These are phyloP conservation scores for Berberis vulgaris DNA, from an alignment of 164 flowering plant genomes.

Conservation along the genomic window DNA sequence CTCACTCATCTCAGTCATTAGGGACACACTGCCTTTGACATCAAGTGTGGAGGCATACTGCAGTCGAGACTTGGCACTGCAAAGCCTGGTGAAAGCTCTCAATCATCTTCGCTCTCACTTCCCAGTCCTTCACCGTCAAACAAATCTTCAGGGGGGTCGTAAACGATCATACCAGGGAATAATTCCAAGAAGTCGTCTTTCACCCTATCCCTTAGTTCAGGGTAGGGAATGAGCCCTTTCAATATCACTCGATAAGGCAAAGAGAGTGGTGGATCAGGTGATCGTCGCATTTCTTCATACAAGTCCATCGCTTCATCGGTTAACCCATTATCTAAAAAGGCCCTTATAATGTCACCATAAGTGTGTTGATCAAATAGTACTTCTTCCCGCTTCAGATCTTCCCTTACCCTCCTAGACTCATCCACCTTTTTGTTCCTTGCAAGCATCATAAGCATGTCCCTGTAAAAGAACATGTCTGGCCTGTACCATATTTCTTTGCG, in stretches of 20 bases:
- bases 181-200: slow-evolving; percentile 86
- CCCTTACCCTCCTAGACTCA: slow-evolving; percentile 62
- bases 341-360: slow-evolving; percentile 75
- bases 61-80: not conserved
- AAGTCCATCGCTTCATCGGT: slow-evolving; percentile 70
- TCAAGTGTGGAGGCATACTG: not conserved
- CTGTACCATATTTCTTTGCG: slow-evolving; percentile 92
- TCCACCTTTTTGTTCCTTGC: slow-evolving; percentile 71
- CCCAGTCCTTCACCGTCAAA: slow-evolving; percentile 38
- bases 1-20: too few species aligned
- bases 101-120: slow-evolving; percentile 36
- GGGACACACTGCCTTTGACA: not conserved
- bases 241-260: slow-evolving; percentile 81
- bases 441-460: slow-evolving; percentile 96
- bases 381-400: slow-evolving; percentile 65
- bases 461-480: slow-evolving; percentile 95
- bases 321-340: slow-evolving; percentile 62
- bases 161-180: slow-evolving; percentile 73
- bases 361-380: slow-evolving; percentile 92
- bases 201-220: slow-evolving; percentile 86
- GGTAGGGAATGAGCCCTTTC: slow-evolving; percentile 85
- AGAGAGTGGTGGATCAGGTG: slow-evolving; percentile 77
- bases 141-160: slow-evolving; percentile 83
- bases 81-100: not conserved
- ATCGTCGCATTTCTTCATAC: slow-evolving; percentile 79